Base-by-base conservation (phyloP, 306 rosid genomes). In the Cucumis melo region DNA sequence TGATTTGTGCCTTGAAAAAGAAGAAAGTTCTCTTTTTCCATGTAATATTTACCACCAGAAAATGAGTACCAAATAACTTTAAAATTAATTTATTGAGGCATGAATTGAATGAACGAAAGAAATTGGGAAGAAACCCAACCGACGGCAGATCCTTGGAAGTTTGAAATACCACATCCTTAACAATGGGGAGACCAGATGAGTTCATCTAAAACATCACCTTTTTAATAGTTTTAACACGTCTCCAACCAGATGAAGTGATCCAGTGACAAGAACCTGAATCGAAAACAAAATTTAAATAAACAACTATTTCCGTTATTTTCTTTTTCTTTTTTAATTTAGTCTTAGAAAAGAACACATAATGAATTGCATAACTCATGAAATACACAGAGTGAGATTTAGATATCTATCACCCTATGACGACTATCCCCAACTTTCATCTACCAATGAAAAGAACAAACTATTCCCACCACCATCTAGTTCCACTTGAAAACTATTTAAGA, bases 261-360 rank as follows among this genome's bases (percentile, higher is more conserved):
- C 96, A 17, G 96, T 89, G 65, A 89, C 96, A 74, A 91, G 96
- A 70, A 91, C 93, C 96, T 91, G 86, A 19, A 77, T 62, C 24
- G 56, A 38, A 12, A 29, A 67, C 15, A 48, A 16, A 72, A 27
- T 48, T 50, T 48, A 16, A 27, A 9, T 5, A 72, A 50, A 72
- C 60, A 21, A 14, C 14, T 44, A 23, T 13, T 38, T 65, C 38
- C 16, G 1, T 17, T 7, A 14, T 2, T 16, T 65, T 6, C 15
- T 36, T 34, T 38, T 19, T 12, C 15, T 19, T 64, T 63, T 63
- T 17, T 48, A 0, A 32, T 32, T 32, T 32, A 54, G 29, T 3
- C 9, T 57, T 11, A 29, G 20, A 8, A 66, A 39, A 66, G 16
- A 14, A 39, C 17, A 36, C 73, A 57, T n/a, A 7, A 36, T 70